Evolutionary conservation across 2,329 filamentous ascomycete species (phyloP), one percentile per base, ranked within the genome.

Genomic region (Fusarium scirpi): DNA sequence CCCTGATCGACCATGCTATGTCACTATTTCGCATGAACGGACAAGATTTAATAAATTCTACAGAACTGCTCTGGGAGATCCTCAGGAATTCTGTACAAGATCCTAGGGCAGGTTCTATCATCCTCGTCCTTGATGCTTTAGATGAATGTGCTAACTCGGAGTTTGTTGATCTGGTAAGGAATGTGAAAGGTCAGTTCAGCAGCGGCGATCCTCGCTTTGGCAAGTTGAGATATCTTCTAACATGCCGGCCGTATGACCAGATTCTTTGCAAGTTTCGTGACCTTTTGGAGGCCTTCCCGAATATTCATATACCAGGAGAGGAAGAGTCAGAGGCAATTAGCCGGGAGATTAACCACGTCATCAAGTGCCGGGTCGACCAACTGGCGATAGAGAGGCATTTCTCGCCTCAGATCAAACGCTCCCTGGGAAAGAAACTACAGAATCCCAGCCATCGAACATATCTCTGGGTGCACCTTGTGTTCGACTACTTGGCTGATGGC

Each of bases 391-490:
- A 27, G 2, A 27, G 25, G 9, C 25, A 27, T 1, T 27, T 27
- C 25, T 27, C 25, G 25, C 25, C 25, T 27, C 25, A 27, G 10
- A 27, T 10, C 25, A 27, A 27, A 27, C 1, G 9, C 25, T 10
- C 25, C 3, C 48, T 80, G 2, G 45, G 63, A 53, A 16, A 68
- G 58, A 65, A 40, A 15, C 49, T 78, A 45, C 59, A 66, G 22
- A 45, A 53, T 10, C 58, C 58, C 27, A 30, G 64, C 1, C 70
- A 82, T 41, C 77, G 79, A 13, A 82, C 79, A 0, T 82, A 81
- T 53, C 78, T 82, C 18, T 82, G 77, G 80, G 69, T 80, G 6
- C 72, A 79, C 41, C 74, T 82, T 55, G 71, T 81, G 3, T 78
- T 81, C 15, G 68, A 80, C 16, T 71, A 77, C 52, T 60, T 82